These are phyloP conservation scores for Skeletonema costatum DNA, from an alignment of 108 stramenopile genomes.

Conservation along the genomic window DNA sequence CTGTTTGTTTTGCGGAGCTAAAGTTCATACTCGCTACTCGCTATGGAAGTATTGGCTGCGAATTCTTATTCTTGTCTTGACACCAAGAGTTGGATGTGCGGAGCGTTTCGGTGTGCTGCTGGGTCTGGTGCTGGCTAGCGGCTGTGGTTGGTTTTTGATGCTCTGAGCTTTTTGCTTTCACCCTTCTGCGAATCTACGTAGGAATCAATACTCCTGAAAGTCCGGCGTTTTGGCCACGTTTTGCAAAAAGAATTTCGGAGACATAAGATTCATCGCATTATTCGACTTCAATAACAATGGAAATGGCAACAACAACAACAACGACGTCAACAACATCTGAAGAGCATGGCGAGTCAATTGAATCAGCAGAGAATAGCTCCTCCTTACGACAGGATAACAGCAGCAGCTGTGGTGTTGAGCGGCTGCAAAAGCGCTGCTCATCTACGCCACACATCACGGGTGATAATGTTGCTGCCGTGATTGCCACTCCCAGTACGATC, in stretches of 20 bases:
- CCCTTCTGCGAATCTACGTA: too few species aligned
- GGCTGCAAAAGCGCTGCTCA: not conserved
- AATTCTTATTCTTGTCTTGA: too few species aligned
- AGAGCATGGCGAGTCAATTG: not conserved
- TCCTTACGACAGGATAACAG: not conserved
- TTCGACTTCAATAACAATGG: not conserved
- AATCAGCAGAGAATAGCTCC: not conserved
- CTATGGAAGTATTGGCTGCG: not conserved
- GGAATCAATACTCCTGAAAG: too few species aligned
- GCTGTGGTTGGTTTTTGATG: too few species aligned
- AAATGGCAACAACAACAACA: not conserved
- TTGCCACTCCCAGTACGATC: not conserved
- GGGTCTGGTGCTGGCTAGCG: too few species aligned
- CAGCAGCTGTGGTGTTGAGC: not conserved
- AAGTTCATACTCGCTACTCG: slow-evolving; percentile 74
- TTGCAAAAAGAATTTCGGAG: too few species aligned
- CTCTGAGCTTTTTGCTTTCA: too few species aligned
- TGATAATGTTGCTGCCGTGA: not conserved
- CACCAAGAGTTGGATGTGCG: too few species aligned
- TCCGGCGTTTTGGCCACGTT: too few species aligned
- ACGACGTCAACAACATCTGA: not conserved
- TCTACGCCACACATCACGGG: not conserved
- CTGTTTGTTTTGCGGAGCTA: slow-evolving; percentile 73
- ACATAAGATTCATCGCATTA: too few species aligned
- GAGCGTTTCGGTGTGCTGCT: too few species aligned